These are phyloP conservation scores for Simmondsia chinensis DNA, from an alignment of 148 eudicot species.

Conservation along the genomic window DNA sequence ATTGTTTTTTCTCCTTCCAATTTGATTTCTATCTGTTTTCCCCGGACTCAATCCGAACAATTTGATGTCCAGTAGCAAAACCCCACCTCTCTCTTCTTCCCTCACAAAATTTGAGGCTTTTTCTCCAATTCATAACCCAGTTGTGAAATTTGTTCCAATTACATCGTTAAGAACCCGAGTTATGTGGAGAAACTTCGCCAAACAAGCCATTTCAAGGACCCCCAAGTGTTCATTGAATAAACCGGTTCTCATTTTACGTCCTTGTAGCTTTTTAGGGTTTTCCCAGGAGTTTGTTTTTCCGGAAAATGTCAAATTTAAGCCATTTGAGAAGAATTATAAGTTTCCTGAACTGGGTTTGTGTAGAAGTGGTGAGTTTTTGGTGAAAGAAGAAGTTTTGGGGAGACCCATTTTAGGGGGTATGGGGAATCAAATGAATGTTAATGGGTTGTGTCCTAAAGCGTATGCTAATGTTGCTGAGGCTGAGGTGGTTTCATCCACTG, in stretches of 20 bases:
- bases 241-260: slow-evolving; percentile 16
- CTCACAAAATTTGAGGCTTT: slow-evolving; percentile 9
- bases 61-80: slow-evolving; percentile 45
- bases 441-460: slow-evolving; percentile 37
- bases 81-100: slow-evolving; percentile 27
- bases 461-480: slow-evolving; percentile 70
- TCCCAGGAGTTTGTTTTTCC: slow-evolving; percentile 15
- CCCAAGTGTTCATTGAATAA: slow-evolving; percentile 9
- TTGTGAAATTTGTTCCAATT: slow-evolving; percentile 6
- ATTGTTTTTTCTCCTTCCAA: background rate
- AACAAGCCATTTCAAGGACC: slow-evolving; percentile 26
- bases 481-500: slow-evolving; percentile 24
- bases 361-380: slow-evolving; percentile 16
- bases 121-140: slow-evolving; percentile 15
- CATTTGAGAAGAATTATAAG: slow-evolving; percentile 13
- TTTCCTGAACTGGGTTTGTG: slow-evolving; percentile 35
- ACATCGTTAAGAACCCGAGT: slow-evolving; percentile 14
- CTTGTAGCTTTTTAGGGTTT: slow-evolving; percentile 34
- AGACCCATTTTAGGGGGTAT: slow-evolving; percentile 13
- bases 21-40: slow-evolving; percentile 1
- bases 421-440: slow-evolving; percentile 15
- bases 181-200: slow-evolving; percentile 64
- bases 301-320: slow-evolving; percentile 19
- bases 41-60: slow-evolving; percentile 2
- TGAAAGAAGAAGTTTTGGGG: slow-evolving; percentile 20